Evolutionary conservation across 306 rosid species (phyloP).

Genomic region (Vigna trinervia): DNA sequence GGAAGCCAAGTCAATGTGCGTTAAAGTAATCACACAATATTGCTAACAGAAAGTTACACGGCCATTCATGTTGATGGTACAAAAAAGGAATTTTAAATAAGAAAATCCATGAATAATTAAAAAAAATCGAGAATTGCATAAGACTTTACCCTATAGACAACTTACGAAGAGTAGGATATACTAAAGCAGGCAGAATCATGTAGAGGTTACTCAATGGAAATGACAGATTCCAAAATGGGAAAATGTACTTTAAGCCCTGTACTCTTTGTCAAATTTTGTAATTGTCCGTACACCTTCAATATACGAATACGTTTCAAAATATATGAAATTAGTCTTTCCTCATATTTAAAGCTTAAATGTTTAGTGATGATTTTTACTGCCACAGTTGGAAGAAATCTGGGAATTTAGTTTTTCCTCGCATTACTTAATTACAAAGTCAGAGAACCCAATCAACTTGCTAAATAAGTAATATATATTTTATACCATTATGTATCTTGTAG

Average conservation of each 20-base stretch:
- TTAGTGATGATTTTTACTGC: background rate
- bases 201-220: background rate
- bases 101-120: background rate
- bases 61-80: background rate
- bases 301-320: background rate
- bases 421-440: background rate
- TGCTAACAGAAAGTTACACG: background rate
- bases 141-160: background rate
- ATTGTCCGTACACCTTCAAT: background rate
- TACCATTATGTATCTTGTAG: too few species aligned
- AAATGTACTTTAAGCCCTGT: background rate
- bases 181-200: background rate
- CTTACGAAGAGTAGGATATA: background rate
- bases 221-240: background rate
- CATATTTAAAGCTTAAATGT: too few species aligned
- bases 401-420: background rate
- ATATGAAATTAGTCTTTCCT: background rate
- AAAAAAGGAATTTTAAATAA: background rate
- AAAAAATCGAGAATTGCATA: background rate
- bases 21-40: background rate
- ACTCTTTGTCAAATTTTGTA: background rate
- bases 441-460: background rate
- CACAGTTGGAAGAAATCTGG: background rate
- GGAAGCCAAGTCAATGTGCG: background rate
- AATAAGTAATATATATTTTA: too few species aligned